A percentile compares a stretch with the other conserved stretches of the same genome.
Conservation (phyloP, 2,329 filamentous ascomycete genomes). For the Exophiala oligosperma region DNA sequence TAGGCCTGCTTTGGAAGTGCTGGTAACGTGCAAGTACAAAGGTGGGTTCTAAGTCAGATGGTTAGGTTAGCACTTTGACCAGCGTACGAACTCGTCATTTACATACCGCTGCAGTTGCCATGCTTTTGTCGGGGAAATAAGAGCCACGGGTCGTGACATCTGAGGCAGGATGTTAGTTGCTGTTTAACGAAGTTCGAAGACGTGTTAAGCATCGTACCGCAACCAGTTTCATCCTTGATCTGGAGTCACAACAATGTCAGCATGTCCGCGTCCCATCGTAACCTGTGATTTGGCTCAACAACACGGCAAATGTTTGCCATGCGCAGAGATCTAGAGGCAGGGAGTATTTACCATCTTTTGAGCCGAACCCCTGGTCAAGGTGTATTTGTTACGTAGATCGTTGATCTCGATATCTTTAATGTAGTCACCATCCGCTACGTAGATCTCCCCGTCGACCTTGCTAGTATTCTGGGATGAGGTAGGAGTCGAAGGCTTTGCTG, state of each 20-base stretch:
- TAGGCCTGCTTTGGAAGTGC: conserved; percentile 86
- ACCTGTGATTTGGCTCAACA: background rate
- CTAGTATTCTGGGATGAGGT: conserved; percentile 49
- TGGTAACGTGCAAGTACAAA: conserved; percentile 92
- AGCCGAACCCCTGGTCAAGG: conserved; percentile 92
- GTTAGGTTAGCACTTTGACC: background rate
- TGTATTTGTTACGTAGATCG: conserved; percentile 93
- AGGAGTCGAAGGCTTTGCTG: conserved; percentile 55
- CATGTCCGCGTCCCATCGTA: conserved; percentile 44
- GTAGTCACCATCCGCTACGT: conserved; percentile 93
- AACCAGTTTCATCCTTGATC: conserved; percentile 99
- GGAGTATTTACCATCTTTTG: conserved; percentile 98
- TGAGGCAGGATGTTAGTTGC: conserved; percentile 67
- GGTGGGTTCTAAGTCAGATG: conserved; percentile 70
- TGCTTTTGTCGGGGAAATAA: conserved; percentile 96
- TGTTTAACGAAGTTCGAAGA: conserved; percentile 49
- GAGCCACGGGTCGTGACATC: conserved; percentile 98
- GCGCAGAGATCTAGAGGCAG: background rate
- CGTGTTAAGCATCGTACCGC: conserved; percentile 78
- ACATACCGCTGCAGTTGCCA: conserved; percentile 89
- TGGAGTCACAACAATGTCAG: conserved; percentile 91
- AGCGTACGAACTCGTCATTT: conserved; percentile 3
- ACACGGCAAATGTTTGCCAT: background rate
- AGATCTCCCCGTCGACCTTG: conserved; percentile 81
- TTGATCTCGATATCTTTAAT: conserved; percentile 99